Base-by-base conservation (phyloP, 371 early-diverging fungal species). In the Phascolomyces articulosus region DNA sequence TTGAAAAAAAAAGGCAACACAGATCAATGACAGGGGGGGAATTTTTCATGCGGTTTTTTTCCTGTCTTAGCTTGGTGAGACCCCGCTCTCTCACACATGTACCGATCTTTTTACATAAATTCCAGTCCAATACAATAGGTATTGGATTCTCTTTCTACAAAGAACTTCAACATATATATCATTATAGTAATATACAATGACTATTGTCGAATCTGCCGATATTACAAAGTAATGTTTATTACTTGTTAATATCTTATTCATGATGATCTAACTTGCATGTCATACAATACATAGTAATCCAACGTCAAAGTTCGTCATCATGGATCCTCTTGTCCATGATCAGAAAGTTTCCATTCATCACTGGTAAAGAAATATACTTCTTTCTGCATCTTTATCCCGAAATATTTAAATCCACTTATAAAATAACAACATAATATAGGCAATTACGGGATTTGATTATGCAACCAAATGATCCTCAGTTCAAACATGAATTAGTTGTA, bases 401-500 rank as follows among this genome's bases (percentile, higher is more conserved):
- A n/a, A n/a, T n/a, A n/a, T n/a, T n/a, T n/a, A n/a, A n/a, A n/a
- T n/a, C n/a, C n/a, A n/a, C n/a, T n/a, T n/a, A 61, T 24, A 49
- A n/a, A 24, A 28, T 53, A 40, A 28, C 28, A 48, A 31, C 21
- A 49, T 29, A 56, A n/a, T 63, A 21, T 63, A 94, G 96, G 97
- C 98, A 98, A 77, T 83, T 98, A 40, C 83, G 96, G 54, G 97
- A 98, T 77, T 86, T 98, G 60, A 73, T 96, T 15, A 66, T 89
- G 4, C 89, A 94, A 56, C 91, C 91, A 31, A 75, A 74, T 41
- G 69, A 73, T 28, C 59, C 60, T 7, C 41, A 57, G 21, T 64
- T 62, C 27, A 63, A 60, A 24, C 55, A 77, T 51, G 70, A 77
- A 65, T 27, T 80, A 16, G 69, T 80, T 54, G 67, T 77, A 3